Evolutionary conservation across 805 yeast species (phyloP), one percentile per base, ranked within the genome.

Genomic region (Barnettozyma siamensis): DNA sequence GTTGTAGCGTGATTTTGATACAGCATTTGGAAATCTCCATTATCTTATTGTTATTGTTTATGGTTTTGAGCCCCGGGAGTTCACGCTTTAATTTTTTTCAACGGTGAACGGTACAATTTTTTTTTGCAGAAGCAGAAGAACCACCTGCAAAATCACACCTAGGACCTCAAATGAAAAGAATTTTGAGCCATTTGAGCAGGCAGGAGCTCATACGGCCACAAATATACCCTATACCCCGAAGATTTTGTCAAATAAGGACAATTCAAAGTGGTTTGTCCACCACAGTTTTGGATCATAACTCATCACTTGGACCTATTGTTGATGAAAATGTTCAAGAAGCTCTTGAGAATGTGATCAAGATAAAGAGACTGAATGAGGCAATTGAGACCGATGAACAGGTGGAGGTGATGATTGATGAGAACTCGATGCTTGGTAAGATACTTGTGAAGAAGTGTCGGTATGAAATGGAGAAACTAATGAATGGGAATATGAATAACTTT

Each of bases 371-470:
- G 11, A 18, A 26, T 11, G 28, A 31, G 17, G 24, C 24, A 20
- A 24, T 37, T 5, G 18, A 26, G 10, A n/a, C 17, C 10, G 36
- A 35, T 2, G 38, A 37, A 10, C 24, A 19, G 7, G 5, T 23
- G n/a, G 40, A 41, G 11, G 21, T 37, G 4, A 16, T 41, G n/a
- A 13, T 13, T 2, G 23, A 33, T 6, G 28, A 21, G 26, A 21
- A 32, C 17, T 36, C 40, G 3, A 33, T 26, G 4, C 19, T 41
- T 21, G 33, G 31, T 5, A 18, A 23, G n/a, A 23, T 37, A 7
- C 10, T 41, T 10, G 13, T 37, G 7, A 19, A 29, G 16, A 41
- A 33, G 18, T 41, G 40, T 24, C 33, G 34, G 7, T 17, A 19
- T 18, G 40, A 36, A 31, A 28, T 36, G 7, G 13, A 17, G 13